Percentiles rank a stretch among this genome's conserved stretches.
Evolutionary conservation across 805 yeast genomes (phyloP).

Genomic region (Candida orba): DNA sequence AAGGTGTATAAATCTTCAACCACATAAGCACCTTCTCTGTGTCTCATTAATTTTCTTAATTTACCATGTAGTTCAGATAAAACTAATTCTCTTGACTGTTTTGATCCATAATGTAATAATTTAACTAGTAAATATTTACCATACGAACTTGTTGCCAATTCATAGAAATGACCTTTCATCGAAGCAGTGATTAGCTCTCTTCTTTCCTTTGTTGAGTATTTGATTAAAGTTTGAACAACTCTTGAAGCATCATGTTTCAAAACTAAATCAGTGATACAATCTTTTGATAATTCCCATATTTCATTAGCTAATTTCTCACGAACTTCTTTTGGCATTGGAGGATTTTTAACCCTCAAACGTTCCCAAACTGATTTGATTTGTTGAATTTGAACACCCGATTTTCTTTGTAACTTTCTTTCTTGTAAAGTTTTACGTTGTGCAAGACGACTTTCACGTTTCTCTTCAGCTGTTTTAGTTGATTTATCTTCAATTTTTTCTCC

Average conservation of each 20-base stretch:
- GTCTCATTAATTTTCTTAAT: constrained; percentile 87
- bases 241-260: constrained; percentile 95
- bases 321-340: constrained; percentile 67
- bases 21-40: constrained; percentile 96
- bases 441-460: constrained; percentile 58
- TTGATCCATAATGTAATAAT: constrained; percentile 86
- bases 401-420: constrained; percentile 83
- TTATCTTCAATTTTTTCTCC: constrained; percentile 15
- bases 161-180: constrained; percentile 69
- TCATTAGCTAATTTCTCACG: constrained; percentile 76
- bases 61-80: constrained; percentile 86
- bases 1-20: constrained; percentile 87
- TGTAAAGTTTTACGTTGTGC: constrained; percentile 73
- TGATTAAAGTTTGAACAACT: constrained; percentile 88
- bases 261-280: constrained; percentile 74
- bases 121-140: constrained; percentile 90
- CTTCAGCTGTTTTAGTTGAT: constrained; percentile 24
- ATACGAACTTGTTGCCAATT: constrained; percentile 83
- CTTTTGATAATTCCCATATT: constrained; percentile 77
- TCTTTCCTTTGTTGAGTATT: constrained; percentile 74
- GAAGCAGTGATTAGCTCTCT: constrained; percentile 62
- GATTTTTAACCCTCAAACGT: constrained; percentile 75
- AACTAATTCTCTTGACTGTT: constrained; percentile 65
- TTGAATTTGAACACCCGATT: constrained; percentile 81
- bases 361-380: constrained; percentile 88